Percentiles rank a stretch among this genome's conserved stretches.
phyloP scores from a whole-genome alignment of 495 filamentous ascomycete species.

The Thozetella sp. region DNA sequence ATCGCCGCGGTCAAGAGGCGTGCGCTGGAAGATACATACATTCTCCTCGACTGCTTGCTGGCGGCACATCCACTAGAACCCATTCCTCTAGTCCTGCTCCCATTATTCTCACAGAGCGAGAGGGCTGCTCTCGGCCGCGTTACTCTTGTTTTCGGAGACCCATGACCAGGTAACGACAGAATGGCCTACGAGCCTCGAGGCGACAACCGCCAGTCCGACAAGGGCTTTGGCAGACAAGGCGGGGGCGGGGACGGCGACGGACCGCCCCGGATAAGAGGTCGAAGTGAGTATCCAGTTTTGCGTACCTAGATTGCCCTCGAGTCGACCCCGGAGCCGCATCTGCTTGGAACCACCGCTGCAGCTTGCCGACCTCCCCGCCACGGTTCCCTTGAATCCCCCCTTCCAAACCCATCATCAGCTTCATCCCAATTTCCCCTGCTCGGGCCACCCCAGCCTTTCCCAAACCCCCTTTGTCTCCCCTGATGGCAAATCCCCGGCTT shows the following conservation, averaged over 20 bases:
- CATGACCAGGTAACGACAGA: conserved; percentile 8
- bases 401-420: not conserved
- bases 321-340: not conserved
- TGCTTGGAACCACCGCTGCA: not conserved
- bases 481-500: not conserved
- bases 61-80: no score
- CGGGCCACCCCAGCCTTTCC: not conserved
- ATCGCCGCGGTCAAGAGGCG: no score
- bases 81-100: no score
- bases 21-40: no score
- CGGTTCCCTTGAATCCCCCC: not conserved
- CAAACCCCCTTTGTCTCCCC: not conserved
- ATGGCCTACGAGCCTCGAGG: conserved; percentile 48
- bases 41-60: no score
- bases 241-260: conserved; percentile 17
- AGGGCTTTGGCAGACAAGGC: conserved; percentile 14
- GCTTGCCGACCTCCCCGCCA: not conserved
- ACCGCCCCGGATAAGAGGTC: conserved; percentile 21
- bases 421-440: not conserved
- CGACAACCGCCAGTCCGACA: conserved; percentile 33
- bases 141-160: not conserved
- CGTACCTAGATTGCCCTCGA: not conserved
- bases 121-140: no score
- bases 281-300: conserved; percentile 12
- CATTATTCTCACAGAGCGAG: no score